Percentiles rank a stretch among this genome's conserved stretches.
phyloP scores from a whole-genome alignment of 176 grass and related monocot genomes.

The Triticum aestivum region IWGSC_CS_RefSeq_v2.1 NC_057813.1:496653933-496654432 shows the following conservation, averaged over 20 bases:
- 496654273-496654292: background rate
- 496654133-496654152: slow-evolving; percentile 96
- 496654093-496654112: slow-evolving; percentile 96
- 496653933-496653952: background rate
- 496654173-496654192: slow-evolving; percentile 28
- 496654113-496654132: slow-evolving; percentile 96
- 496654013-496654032: slow-evolving; percentile 39
- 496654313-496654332: background rate
- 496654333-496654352: background rate
- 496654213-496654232: background rate
- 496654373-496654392: background rate
- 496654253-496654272: background rate
- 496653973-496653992: background rate
- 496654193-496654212: background rate
- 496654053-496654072: slow-evolving; percentile 97
- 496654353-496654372: background rate
- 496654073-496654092: slow-evolving; percentile 95
- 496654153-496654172: slow-evolving; percentile 46
- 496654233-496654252: background rate
- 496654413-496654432: background rate
- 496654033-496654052: slow-evolving; percentile 96
- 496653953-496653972: background rate
- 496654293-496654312: background rate
- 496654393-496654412: background rate
- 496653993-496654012: background rate